Evolutionary conservation across 768 basidiomycete species (phyloP), one percentile per base, ranked within the genome.

Genomic region (Rhizopogon rudus): DNA sequence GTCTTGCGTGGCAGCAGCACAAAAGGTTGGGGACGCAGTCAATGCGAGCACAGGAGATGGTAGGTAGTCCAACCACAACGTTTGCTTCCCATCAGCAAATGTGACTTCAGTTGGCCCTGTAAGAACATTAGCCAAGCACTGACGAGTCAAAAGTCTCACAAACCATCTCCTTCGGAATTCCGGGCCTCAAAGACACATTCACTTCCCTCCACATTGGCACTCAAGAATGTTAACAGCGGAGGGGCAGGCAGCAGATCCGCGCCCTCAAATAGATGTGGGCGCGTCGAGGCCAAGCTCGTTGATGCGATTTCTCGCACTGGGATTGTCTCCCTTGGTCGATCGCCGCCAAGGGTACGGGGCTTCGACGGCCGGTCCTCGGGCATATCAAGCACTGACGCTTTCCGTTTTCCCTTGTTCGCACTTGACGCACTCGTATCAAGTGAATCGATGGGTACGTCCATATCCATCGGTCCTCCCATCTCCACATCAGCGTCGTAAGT

Each of bases 51-150:
- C 83, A 25, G 88, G 85, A 2, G 81, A 82, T 1, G 89, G 83
- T 7, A 96, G 63, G 70, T 90, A 98, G 69, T 98, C 95, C 43
- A 95, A 70, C 93, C 95, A 98, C 52, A 88, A 83, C 10, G 84
- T 87, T 56, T 86, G 81, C 71, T 84, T 85, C 35, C 80, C 78
- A 63, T 74, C 80, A 52, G 81, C 71, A 56, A 84, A 84, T 6
- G 80, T 71, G 14, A 98, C 77, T 63, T 93, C 92, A 16, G 81
- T 79, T 4, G 78, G 75, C n/a, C 79, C 87, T 85, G 55, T 7
- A 29, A 29, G 22, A 39, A 54, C 35, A 43, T 51, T 40, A 40
- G 28, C 13, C 50, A 57, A 2, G 14, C 16, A 6, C 31, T n/a
- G 8, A 44, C 16, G 31, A 40, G 10, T 16, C 25, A 44, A 40